phyloP scores from a whole-genome alignment of 768 basidiomycete species.

The Pisolithus sp. region DNA sequence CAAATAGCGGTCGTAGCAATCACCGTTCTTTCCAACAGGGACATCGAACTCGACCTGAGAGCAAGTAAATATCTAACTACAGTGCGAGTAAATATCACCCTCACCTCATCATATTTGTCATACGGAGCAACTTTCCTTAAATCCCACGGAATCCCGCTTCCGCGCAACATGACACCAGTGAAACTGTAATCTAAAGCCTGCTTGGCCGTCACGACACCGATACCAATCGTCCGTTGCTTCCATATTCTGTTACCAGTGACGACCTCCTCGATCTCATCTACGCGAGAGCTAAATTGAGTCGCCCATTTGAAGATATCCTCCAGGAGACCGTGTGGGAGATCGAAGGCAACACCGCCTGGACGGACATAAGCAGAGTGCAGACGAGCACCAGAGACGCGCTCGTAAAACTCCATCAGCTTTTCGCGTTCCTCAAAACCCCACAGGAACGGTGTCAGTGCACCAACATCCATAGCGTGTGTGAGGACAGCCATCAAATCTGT shows the following conservation, averaged over 20 bases:
- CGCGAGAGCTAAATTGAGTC: conserved; percentile 82
- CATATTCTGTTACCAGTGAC: conserved; percentile 97
- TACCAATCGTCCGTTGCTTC: conserved; percentile 89
- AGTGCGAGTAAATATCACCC: conserved; percentile 4
- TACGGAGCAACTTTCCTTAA: conserved; percentile 87
- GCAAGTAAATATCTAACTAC: neutral
- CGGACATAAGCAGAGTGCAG: conserved; percentile 97
- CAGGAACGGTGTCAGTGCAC: conserved; percentile 95
- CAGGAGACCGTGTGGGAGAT: conserved; percentile 95
- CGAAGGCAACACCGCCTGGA: conserved; percentile 96
- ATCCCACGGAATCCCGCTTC: conserved; percentile 94
- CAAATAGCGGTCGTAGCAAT: conserved; percentile 96
- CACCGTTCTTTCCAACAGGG: conserved; percentile 94
- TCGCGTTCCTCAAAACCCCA: conserved; percentile 99
- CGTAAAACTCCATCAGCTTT: conserved; percentile 99
- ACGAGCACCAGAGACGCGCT: conserved; percentile 96
- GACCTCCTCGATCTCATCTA: conserved; percentile 98
- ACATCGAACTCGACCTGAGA: conserved; percentile 89
- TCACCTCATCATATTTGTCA: conserved; percentile 90
- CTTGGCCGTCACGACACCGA: conserved; percentile 88
- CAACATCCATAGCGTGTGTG: conserved; percentile 95
- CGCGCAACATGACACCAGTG: conserved; percentile 94
- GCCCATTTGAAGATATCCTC: conserved; percentile 99
- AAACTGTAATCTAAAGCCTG: conserved; percentile 90
- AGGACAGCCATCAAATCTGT: conserved; percentile 94